A percentile compares a stretch with the other conserved stretches of the same genome.
These are phyloP conservation scores for Mycosphaerella arachidis DNA, from an alignment of 2,329 filamentous ascomycete genomes.

Conservation along the genomic window DNA sequence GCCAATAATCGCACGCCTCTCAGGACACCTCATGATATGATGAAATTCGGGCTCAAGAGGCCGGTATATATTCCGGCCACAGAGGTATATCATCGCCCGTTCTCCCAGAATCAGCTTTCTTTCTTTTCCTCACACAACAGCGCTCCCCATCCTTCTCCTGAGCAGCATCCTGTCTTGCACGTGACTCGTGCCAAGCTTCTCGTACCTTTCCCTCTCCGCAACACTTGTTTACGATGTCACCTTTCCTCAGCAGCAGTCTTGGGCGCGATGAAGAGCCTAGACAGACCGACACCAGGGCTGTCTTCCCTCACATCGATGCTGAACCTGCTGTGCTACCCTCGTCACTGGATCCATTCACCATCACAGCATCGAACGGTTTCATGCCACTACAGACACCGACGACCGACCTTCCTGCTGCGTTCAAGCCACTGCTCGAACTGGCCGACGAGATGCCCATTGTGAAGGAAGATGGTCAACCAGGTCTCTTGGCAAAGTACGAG, in stretches of 20 bases:
- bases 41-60: slow-evolving; percentile 2
- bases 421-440: slow-evolving; percentile 66
- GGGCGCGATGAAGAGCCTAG: slow-evolving; percentile 8
- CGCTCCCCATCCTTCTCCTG: not conserved
- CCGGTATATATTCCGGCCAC: slow-evolving; percentile 20
- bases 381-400: slow-evolving; percentile 56
- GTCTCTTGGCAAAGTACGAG: slow-evolving; percentile 68
- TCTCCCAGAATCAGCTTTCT: slow-evolving; percentile 14
- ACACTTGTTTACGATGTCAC: slow-evolving; percentile 14
- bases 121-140: slow-evolving; percentile 13
- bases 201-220: not conserved
- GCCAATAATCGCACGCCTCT: not conserved
- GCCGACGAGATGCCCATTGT: slow-evolving; percentile 74
- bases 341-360: slow-evolving; percentile 57
- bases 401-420: slow-evolving; percentile 63
- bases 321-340: slow-evolving; percentile 25
- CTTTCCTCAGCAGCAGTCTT: slow-evolving; percentile 15
- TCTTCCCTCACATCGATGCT: slow-evolving; percentile 27
- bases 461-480: slow-evolving; percentile 67
- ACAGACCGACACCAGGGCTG: slow-evolving; percentile 15
- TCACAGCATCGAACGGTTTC: slow-evolving; percentile 70
- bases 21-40: slow-evolving; percentile 2
- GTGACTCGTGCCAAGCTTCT: slow-evolving; percentile 3
- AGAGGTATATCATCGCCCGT: slow-evolving; percentile 15
- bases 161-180: slow-evolving; percentile 7